Evolutionary conservation across 2,329 filamentous ascomycete genomes (phyloP).

Genomic region (Rugonectria rugulosa): DNA sequence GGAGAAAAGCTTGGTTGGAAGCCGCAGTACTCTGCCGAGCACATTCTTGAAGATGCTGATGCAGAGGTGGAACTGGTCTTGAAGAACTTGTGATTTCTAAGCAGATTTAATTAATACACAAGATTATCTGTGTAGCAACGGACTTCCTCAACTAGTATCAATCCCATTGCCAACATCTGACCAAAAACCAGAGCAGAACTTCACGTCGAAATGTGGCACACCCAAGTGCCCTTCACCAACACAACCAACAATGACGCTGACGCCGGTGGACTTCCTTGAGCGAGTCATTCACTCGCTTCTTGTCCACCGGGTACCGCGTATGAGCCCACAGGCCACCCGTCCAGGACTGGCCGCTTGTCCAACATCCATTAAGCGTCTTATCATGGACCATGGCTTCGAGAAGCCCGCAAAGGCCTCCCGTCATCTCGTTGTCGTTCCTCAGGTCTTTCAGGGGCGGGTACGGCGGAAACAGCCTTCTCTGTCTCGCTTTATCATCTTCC

Average conservation of each 20-base stretch:
- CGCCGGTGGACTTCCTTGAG: neutral
- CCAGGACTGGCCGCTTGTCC: neutral
- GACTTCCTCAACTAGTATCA: too few relatives aligned
- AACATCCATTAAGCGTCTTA: neutral
- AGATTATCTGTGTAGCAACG: too few relatives aligned
- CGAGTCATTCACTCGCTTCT: neutral
- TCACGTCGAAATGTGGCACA: too few relatives aligned
- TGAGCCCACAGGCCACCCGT: neutral
- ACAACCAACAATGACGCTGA: too few relatives aligned
- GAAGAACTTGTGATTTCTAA: neutral
- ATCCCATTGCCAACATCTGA: too few relatives aligned
- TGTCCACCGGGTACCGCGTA: neutral
- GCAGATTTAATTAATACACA: too few relatives aligned
- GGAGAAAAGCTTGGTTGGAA: constrained; percentile 55
- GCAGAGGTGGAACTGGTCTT: constrained; percentile 50
- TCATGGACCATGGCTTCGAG: constrained; percentile 3
- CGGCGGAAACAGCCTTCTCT: neutral
- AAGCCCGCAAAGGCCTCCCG: neutral
- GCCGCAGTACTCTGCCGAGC: constrained; percentile 49
- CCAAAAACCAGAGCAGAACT: too few relatives aligned
- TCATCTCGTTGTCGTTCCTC: neutral
- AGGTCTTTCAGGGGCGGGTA: neutral
- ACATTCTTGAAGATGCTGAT: constrained; percentile 55
- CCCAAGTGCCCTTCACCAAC: too few relatives aligned
- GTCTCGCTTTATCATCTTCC: neutral